phyloP scores from a whole-genome alignment of 1,284 basidiomycete genomes.

The Hemileia vastatrix region DNA sequence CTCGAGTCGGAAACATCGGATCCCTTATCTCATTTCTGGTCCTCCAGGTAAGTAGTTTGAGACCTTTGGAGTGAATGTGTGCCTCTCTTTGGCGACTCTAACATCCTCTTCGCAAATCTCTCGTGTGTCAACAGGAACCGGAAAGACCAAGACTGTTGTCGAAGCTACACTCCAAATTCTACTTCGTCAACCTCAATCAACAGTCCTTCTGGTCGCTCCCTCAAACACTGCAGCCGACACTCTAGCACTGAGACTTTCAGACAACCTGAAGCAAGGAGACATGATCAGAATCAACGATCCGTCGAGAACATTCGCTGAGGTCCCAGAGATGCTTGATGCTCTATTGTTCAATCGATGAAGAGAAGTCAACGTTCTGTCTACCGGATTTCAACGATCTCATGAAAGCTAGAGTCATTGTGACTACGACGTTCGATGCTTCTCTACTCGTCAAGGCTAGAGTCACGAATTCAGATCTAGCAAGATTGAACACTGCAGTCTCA shows the following conservation, averaged over 20 bases:
- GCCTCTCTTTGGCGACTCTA: not conserved
- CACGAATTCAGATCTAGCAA: constrained; percentile 40
- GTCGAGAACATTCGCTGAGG: constrained; percentile 45
- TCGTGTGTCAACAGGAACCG: constrained; percentile 28
- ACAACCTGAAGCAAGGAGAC: constrained; percentile 24
- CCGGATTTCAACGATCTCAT: constrained; percentile 33
- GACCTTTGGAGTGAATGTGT: not conserved
- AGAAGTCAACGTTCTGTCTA: not conserved
- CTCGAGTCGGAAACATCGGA: constrained; percentile 24
- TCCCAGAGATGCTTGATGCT: constrained; percentile 27
- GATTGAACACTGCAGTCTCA: constrained; percentile 28
- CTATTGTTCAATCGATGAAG: not conserved
- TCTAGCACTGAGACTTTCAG: constrained; percentile 40
- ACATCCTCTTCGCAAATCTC: not conserved
- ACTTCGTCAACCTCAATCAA: constrained; percentile 29
- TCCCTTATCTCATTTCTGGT: constrained; percentile 32
- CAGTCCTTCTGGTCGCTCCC: constrained; percentile 45
- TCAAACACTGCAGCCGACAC: constrained; percentile 47
- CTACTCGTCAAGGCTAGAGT: constrained; percentile 37
- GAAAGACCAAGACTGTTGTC: constrained; percentile 46
- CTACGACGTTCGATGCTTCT: constrained; percentile 40
- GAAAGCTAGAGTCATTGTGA: constrained; percentile 42
- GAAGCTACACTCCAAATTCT: constrained; percentile 45
- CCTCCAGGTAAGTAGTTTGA: constrained; percentile 26
- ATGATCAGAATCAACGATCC: constrained; percentile 44